Conservation (phyloP, 2,329 filamentous ascomycete genomes). For the Colletotrichum horii region DNA sequence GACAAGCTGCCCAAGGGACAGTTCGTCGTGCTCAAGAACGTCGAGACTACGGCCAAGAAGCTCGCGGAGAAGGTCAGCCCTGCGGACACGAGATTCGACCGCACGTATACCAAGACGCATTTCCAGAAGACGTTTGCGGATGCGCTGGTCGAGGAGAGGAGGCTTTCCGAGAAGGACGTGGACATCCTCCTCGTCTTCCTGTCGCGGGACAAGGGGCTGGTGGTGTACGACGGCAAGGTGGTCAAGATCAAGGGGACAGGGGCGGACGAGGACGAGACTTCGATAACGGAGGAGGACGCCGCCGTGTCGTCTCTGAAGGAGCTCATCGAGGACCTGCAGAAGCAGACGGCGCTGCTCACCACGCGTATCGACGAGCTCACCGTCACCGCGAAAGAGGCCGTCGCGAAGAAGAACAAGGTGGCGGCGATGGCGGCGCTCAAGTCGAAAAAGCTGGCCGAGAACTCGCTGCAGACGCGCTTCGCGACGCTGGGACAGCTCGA, state of each 20-base stretch:
- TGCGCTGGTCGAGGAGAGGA: conserved; percentile 51
- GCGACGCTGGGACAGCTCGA: conserved; percentile 82
- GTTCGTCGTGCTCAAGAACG: conserved; percentile 69
- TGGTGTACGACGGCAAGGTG: conserved; percentile 68
- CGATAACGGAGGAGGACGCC: conserved; percentile 77
- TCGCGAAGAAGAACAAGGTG: conserved; percentile 74
- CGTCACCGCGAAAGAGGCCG: conserved; percentile 70
- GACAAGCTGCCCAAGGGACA: conserved; percentile 65
- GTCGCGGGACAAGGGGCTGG: conserved; percentile 66
- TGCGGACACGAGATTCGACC: conserved; percentile 59
- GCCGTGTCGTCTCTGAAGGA: conserved; percentile 86
- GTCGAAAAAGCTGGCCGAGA: conserved; percentile 82
- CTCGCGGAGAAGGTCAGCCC: conserved; percentile 49
- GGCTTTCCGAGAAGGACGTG: conserved; percentile 68
- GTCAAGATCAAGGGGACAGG: conserved; percentile 73
- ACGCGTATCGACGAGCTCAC: conserved; percentile 71
- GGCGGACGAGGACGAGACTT: conserved; percentile 39
- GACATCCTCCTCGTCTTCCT: conserved; percentile 74
- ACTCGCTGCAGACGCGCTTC: conserved; percentile 72
- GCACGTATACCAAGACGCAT: conserved; percentile 69
- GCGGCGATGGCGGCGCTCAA: conserved; percentile 80
- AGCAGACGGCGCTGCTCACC: conserved; percentile 72
- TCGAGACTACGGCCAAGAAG: conserved; percentile 63
- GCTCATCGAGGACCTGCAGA: conserved; percentile 75
- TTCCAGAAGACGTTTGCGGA: conserved; percentile 66